Evolutionary conservation across 148 eudicot genomes (phyloP).

Genomic region (Amaranthus cruentus): DNA sequence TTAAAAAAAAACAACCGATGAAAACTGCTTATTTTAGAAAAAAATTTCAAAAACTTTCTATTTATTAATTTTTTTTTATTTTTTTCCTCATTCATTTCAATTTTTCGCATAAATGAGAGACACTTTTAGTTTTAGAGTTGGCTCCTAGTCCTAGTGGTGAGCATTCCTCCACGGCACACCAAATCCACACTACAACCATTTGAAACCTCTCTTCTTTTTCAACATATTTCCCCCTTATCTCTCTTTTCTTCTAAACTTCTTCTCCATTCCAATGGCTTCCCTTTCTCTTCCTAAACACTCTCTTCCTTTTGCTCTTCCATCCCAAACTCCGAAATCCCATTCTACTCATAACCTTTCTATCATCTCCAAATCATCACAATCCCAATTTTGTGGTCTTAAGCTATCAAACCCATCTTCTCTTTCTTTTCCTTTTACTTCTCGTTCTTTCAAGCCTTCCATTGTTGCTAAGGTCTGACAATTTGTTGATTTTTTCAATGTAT

Average conservation of each 20-base stretch:
- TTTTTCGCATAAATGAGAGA: too few species aligned
- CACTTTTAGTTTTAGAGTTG: too few species aligned
- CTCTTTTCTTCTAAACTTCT: background rate
- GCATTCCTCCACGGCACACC: conserved; percentile 15
- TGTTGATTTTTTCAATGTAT: background rate
- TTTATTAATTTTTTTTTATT: too few species aligned
- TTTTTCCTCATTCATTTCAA: too few species aligned
- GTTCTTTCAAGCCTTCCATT: conserved; percentile 30
- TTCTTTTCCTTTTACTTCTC: conserved; percentile 29
- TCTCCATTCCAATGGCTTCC: conserved; percentile 42
- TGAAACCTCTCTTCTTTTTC: background rate
- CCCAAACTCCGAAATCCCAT: conserved; percentile 40
- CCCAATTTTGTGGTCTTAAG: conserved; percentile 57
- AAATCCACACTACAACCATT: background rate
- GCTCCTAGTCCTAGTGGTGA: background rate
- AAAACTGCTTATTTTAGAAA: too few species aligned
- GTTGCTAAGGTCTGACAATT: conserved; percentile 54
- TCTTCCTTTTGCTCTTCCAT: conserved; percentile 37
- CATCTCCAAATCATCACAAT: conserved; percentile 47
- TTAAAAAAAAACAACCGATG: too few species aligned
- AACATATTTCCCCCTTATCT: background rate
- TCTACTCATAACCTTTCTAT: conserved; percentile 29
- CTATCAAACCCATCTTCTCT: conserved; percentile 37
- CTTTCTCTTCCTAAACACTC: conserved; percentile 45
- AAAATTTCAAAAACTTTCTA: too few species aligned